A percentile compares a stretch with the other conserved stretches of the same genome.
Evolutionary conservation across 306 rosid genomes (phyloP).

Genomic region (Medicago lupulina): DNA sequence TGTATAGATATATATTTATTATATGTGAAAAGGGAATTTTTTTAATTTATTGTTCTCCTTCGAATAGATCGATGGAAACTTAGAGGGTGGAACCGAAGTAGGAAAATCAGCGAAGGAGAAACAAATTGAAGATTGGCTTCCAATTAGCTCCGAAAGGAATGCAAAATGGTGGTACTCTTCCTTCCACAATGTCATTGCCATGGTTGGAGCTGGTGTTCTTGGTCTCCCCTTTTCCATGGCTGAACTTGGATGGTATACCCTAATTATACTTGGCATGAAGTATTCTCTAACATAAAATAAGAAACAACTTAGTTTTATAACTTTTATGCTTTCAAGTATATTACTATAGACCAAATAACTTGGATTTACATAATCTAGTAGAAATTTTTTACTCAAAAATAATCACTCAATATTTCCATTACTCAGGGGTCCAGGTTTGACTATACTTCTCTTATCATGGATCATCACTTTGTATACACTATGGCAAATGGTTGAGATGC

Average conservation of each 20-base stretch:
- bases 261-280: background rate
- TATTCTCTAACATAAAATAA: background rate
- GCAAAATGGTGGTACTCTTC: slow-evolving; percentile 43
- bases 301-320: too few relatives aligned
- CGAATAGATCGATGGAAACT: slow-evolving; percentile 42
- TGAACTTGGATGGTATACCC: slow-evolving; percentile 68
- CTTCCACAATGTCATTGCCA: slow-evolving; percentile 86
- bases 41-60: background rate
- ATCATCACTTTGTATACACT: slow-evolving; percentile 69
- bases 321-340: too few relatives aligned
- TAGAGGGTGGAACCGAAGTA: too few relatives aligned
- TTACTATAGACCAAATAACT: too few relatives aligned
- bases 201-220: slow-evolving; percentile 85
- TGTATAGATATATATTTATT: too few relatives aligned
- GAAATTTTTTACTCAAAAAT: too few relatives aligned
- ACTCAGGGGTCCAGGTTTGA: slow-evolving; percentile 77
- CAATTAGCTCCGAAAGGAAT: slow-evolving; percentile 71
- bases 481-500: slow-evolving; percentile 94
- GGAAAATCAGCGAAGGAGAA: slow-evolving; percentile 40
- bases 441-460: slow-evolving; percentile 67
- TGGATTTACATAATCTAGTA: too few relatives aligned
- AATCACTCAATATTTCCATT: background rate
- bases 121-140: slow-evolving; percentile 78
- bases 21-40: background rate
- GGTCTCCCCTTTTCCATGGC: slow-evolving; percentile 78